Evolutionary conservation across 1,139 yeast species (phyloP).

Genomic region (Wickerhamiella infanticola): DNA sequence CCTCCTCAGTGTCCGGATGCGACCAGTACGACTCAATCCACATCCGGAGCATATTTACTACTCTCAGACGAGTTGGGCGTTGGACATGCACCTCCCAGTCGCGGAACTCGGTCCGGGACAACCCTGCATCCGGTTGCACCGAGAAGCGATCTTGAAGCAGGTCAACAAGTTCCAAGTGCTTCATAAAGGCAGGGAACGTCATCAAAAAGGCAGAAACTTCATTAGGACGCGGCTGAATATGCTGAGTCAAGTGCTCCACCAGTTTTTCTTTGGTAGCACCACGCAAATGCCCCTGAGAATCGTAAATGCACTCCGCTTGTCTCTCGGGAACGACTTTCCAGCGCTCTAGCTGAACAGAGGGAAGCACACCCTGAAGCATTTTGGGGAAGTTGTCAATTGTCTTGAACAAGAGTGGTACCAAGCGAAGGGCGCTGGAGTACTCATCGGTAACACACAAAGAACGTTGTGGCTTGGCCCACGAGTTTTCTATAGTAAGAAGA

Average conservation of each 20-base stretch:
- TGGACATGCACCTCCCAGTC: constrained; percentile 66
- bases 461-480: constrained; percentile 1
- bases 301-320: constrained; percentile 35
- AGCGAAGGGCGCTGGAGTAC: neutral
- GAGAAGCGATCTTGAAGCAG: constrained; percentile 52
- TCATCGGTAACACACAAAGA: neutral
- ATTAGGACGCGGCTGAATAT: constrained; percentile 47
- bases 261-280: constrained; percentile 81
- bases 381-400: neutral
- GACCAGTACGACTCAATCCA: constrained; percentile 71
- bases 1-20: constrained; percentile 35
- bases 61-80: constrained; percentile 47
- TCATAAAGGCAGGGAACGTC: constrained; percentile 64
- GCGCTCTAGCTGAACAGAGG: neutral
- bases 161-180: constrained; percentile 48
- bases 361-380: neutral
- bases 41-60: constrained; percentile 53
- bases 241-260: constrained; percentile 72
- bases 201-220: constrained; percentile 59
- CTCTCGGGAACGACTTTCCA: neutral
- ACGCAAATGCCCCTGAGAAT: constrained; percentile 55
- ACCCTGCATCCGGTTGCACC: constrained; percentile 73
- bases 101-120: constrained; percentile 68
- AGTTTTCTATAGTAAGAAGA: neutral
- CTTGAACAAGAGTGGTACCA: neutral